Percentiles rank a stretch among this genome's conserved stretches.
These are phyloP conservation scores for Microthlaspi erraticum DNA, from an alignment of 345 rosid species.

Conservation along the genomic window DNA sequence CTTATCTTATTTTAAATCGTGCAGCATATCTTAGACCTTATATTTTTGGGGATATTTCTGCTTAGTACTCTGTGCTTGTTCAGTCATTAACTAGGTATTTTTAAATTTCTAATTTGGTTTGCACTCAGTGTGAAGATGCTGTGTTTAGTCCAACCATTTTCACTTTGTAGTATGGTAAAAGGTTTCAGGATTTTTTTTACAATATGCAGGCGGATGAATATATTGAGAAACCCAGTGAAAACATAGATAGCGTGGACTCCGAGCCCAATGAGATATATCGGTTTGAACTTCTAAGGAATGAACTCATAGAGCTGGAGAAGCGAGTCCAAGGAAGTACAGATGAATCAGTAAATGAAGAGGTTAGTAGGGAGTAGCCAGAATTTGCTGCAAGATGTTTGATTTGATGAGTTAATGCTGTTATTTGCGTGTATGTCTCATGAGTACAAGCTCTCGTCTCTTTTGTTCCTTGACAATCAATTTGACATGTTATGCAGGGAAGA, in stretches of 20 bases:
- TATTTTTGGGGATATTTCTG: neutral
- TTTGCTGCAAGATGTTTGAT: conserved; percentile 21
- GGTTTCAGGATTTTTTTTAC: conserved; percentile 27
- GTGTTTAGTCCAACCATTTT: neutral
- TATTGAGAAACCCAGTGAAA: conserved; percentile 45
- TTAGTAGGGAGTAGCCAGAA: conserved; percentile 36
- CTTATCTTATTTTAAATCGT: conserved; percentile 1
- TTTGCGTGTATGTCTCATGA: neutral
- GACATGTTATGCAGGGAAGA: conserved; percentile 54
- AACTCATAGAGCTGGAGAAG: conserved; percentile 90
- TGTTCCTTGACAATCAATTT: conserved; percentile 36
- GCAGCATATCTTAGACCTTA: neutral
- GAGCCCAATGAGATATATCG: conserved; percentile 74
- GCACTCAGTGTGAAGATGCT: conserved; percentile 21
- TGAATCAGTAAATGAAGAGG: conserved; percentile 74
- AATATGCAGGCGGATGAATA: conserved; percentile 62
- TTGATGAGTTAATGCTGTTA: conserved; percentile 3
- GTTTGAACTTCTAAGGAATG: conserved; percentile 81
- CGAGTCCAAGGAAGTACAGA: conserved; percentile 80
- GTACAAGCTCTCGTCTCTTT: conserved; percentile 13
- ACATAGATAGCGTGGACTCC: conserved; percentile 46
- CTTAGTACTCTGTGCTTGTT: neutral
- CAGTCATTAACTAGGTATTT: conserved; percentile 20
- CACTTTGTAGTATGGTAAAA: neutral
- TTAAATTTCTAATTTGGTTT: conserved; percentile 7